Evolutionary conservation across 306 rosid species (phyloP), one percentile per base, ranked within the genome.

Genomic region (Adenanthera pavonina): DNA sequence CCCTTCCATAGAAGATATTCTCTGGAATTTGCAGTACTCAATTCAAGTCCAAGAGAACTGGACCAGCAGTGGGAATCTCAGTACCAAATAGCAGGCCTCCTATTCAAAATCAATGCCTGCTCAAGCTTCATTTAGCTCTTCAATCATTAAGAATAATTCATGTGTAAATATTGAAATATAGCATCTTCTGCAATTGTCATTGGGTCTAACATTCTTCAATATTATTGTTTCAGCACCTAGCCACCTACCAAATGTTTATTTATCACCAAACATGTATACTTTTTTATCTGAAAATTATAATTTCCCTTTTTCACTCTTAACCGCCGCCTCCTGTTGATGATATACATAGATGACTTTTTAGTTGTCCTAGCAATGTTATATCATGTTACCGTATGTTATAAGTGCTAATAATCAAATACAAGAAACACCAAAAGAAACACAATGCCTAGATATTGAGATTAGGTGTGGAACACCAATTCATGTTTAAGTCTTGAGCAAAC

Each of bases 41-140:
- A 89, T 96, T 86, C 99, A 96, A 83, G 99, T 93, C 84, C 99
- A 96, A 85, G 99, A 93, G 78, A 86, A 88, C 0, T 93, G 99
- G 99, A 91, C 92, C 74, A 93, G 98, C 84, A 96, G 98, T 69
- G 99, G 97, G 74, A 95, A 93, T 81, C 95, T 95, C 64, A 73
- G 89, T 83, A 85, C 91, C 74, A 88, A 70, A 74, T 72, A 80
- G 4, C 83, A 77, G 76, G 81, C 16, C 52, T 20, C 40, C 15
- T 62, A 73, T 78, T 20, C 75, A 16, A 68, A 67, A 79, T 19
- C 38, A 35, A 36, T 51, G 59, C 74, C 61, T 78, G 69, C 20
- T 78, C 14, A 16, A 53, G 19, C 57, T 76, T 80, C 74, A 65
- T 43, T 76, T 5, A 65, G 67, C 60, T 80, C 76, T 67, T 73